Conservation (phyloP, 805 yeast species). For the Candida palmyrensis region DNA sequence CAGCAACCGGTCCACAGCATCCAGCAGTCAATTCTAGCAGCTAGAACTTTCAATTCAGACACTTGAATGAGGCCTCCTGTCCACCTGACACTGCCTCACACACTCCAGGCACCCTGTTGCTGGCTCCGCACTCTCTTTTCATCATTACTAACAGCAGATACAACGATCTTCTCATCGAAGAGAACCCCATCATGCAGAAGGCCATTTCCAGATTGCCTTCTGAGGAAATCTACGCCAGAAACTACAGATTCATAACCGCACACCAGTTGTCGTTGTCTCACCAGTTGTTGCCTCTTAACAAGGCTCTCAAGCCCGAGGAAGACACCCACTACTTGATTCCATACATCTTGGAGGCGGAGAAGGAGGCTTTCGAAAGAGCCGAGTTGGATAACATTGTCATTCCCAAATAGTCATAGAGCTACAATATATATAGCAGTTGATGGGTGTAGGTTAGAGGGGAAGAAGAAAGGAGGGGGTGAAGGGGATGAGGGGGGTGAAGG, state of each 20-base stretch:
- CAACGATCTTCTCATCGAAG: slow-evolving; percentile 86
- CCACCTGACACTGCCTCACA: no score
- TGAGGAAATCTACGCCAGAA: slow-evolving; percentile 82
- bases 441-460: no score
- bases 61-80: no score
- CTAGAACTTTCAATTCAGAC: no score
- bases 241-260: slow-evolving; percentile 87
- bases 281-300: slow-evolving; percentile 75
- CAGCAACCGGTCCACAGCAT: no score
- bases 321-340: slow-evolving; percentile 82
- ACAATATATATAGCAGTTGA: no score
- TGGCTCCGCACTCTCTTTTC: no score
- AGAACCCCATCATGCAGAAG: slow-evolving; percentile 77
- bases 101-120: no score
- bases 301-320: slow-evolving; percentile 75
- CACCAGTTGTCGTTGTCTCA: slow-evolving; percentile 83
- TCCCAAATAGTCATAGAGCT: slow-evolving; percentile 17
- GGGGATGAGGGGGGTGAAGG: no score
- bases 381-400: slow-evolving; percentile 73
- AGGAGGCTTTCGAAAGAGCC: slow-evolving; percentile 80
- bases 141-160: slow-evolving; percentile 45
- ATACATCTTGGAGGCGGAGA: slow-evolving; percentile 89
- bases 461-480: no score
- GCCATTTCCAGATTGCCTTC: slow-evolving; percentile 86
- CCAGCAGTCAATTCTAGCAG: no score